Percentiles rank a stretch among this genome's conserved stretches.
Evolutionary conservation across 208 protist species (phyloP).

Genomic region (Leishmania braziliensis): DNA sequence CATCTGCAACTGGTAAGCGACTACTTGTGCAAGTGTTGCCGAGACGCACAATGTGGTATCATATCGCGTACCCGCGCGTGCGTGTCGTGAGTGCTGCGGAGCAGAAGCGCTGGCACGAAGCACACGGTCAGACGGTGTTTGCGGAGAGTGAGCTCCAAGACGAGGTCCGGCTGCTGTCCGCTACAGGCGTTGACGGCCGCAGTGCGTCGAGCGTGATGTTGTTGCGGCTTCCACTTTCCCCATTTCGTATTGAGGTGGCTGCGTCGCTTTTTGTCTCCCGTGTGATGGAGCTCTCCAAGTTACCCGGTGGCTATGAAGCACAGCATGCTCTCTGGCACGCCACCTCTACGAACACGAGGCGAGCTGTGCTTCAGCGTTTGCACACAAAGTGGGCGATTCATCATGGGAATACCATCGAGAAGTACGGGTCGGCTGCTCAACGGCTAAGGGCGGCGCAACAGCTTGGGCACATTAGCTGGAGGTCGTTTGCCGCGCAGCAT

Average conservation of each 20-base stretch:
- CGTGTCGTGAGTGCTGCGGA: conserved; percentile 34
- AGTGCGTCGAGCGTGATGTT: conserved; percentile 6
- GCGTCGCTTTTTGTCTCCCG: conserved; percentile 18
- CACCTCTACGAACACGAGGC: neutral
- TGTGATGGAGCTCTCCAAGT: neutral
- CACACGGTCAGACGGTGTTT: neutral
- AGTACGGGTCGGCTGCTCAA: neutral
- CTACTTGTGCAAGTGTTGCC: conserved; percentile 37
- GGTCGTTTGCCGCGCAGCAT: neutral
- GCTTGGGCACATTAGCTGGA: conserved; percentile 10
- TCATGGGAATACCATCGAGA: neutral
- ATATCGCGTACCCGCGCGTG: conserved; percentile 33
- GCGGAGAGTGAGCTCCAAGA: neutral
- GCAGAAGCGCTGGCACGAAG: conserved; percentile 26
- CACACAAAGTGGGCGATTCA: conserved; percentile 2
- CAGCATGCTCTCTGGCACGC: neutral
- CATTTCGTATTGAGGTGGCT: conserved; percentile 17
- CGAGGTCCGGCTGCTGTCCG: neutral
- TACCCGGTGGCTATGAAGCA: neutral
- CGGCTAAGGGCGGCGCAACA: neutral
- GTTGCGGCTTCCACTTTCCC: conserved; percentile 26
- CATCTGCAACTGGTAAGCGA: neutral
- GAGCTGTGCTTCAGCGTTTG: neutral
- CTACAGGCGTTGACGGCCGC: neutral
- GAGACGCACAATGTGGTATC: neutral